phyloP scores from a whole-genome alignment of 208 protist species.

The Trypanosoma conorhini region DNA sequence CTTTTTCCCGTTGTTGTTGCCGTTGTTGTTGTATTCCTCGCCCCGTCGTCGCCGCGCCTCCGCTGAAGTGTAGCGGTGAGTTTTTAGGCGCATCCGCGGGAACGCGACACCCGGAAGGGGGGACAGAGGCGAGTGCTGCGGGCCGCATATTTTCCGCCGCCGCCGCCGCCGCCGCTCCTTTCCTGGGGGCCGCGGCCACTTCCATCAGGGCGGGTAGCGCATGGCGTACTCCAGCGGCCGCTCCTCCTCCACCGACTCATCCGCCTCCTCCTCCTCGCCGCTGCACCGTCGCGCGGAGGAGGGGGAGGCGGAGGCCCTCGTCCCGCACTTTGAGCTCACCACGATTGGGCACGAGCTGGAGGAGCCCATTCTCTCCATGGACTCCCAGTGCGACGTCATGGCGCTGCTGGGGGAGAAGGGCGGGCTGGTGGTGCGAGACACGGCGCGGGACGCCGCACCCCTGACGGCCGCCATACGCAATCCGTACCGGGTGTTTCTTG shows the following conservation, averaged over 20 bases:
- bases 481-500: slow-evolving; percentile 71
- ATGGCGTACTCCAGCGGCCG: background rate
- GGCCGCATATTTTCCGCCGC: too few relatives aligned
- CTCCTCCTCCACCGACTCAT: slow-evolving; percentile 12
- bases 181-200: background rate
- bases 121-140: too few relatives aligned
- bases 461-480: slow-evolving; percentile 47
- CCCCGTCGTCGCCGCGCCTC: slow-evolving; percentile 18
- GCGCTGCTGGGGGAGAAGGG: slow-evolving; percentile 52
- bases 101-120: too few relatives aligned
- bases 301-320: slow-evolving; percentile 6
- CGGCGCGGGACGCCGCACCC: slow-evolving; percentile 35
- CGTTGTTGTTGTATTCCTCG: slow-evolving; percentile 8
- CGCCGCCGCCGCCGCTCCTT: background rate
- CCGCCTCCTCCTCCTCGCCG: background rate
- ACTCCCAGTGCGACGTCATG: slow-evolving; percentile 66
- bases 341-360: slow-evolving; percentile 31
- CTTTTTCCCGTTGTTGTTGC: background rate
- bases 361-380: slow-evolving; percentile 43
- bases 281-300: background rate
- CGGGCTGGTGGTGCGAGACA: slow-evolving; percentile 47
- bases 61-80: background rate
- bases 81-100: background rate
- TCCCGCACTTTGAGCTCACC: slow-evolving; percentile 43
- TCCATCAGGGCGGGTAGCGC: too few relatives aligned